These are phyloP conservation scores for Ogataea neopini DNA, from an alignment of 805 yeast species.

Conservation along the genomic window DNA sequence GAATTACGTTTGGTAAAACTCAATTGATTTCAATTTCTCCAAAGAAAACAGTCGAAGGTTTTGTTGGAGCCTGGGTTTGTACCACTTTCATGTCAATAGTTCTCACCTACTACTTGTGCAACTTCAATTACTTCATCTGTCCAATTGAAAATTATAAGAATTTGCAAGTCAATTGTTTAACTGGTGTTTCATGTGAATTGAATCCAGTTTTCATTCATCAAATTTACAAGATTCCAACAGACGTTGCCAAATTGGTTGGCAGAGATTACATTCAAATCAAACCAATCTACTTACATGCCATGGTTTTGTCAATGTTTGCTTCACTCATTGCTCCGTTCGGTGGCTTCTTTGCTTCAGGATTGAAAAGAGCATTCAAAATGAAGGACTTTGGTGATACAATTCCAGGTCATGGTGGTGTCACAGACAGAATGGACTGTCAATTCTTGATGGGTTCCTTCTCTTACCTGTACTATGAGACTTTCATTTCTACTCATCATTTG, in stretches of 20 bases:
- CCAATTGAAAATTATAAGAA: conserved; percentile 65
- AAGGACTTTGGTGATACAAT: conserved; percentile 98
- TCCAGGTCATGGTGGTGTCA: conserved; percentile 98
- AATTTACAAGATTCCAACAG: conserved; percentile 70
- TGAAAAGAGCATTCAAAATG: conserved; percentile 92
- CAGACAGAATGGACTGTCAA: conserved; percentile 97
- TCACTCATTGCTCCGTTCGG: conserved; percentile 98
- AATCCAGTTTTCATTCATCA: conserved; percentile 90
- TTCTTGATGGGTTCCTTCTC: conserved; percentile 96
- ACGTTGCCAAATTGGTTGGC: conserved; percentile 47
- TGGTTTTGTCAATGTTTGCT: conserved; percentile 88
- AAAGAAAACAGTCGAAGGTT: conserved; percentile 96
- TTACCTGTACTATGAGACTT: conserved; percentile 89
- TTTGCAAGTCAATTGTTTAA: conserved; percentile 58
- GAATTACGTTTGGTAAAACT: conserved; percentile 92
- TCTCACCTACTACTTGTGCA: conserved; percentile 62
- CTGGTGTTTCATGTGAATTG: conserved; percentile 70
- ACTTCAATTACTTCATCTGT: conserved; percentile 78
- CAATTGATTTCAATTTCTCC: conserved; percentile 93
- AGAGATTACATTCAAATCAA: conserved; percentile 59
- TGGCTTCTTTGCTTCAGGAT: conserved; percentile 97
- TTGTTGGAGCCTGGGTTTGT: conserved; percentile 95
- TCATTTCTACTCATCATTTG: conserved; percentile 70
- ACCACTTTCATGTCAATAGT: conserved; percentile 74
- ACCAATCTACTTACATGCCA: conserved; percentile 89